These are phyloP conservation scores for Kwoniella mangroviensis DNA, from an alignment of 768 basidiomycete genomes.

Conservation along the genomic window DNA sequence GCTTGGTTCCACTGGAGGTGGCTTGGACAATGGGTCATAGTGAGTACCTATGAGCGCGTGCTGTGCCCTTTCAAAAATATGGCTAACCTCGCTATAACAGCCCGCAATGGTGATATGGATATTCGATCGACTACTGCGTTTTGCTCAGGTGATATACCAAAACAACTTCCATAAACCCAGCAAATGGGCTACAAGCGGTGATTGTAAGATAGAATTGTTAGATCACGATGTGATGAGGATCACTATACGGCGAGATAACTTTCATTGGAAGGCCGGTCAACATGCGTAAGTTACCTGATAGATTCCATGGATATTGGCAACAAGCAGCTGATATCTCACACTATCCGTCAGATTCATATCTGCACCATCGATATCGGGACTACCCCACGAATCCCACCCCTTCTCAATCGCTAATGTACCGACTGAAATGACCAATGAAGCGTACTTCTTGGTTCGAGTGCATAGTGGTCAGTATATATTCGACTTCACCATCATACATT, in stretches of 20 bases:
- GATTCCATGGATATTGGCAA: not conserved
- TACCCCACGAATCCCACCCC: constrained; percentile 54
- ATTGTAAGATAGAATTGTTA: constrained; percentile 37
- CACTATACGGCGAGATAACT: constrained; percentile 20
- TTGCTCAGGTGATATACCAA: constrained; percentile 38
- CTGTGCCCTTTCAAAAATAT: no score
- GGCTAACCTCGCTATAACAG: constrained; percentile 12
- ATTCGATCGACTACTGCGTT: constrained; percentile 50
- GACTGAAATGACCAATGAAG: constrained; percentile 25
- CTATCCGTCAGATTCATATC: constrained; percentile 45
- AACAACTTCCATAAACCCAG: constrained; percentile 44
- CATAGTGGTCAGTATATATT: constrained; percentile 35
- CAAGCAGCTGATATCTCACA: not conserved
- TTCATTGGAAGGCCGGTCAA: constrained; percentile 36
- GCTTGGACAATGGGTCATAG: constrained; percentile 41
- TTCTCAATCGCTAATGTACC: constrained; percentile 53
- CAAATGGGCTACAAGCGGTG: constrained; percentile 11
- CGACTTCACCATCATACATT: not conserved
- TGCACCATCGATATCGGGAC: constrained; percentile 47
- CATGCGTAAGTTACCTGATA: constrained; percentile 37
- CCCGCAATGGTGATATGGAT: constrained; percentile 53
- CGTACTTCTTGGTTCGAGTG: constrained; percentile 38
- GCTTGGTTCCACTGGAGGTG: constrained; percentile 45
- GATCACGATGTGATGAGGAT: constrained; percentile 41
- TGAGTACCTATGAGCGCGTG: constrained; percentile 14